Evolutionary conservation across 2,329 filamentous ascomycete genomes (phyloP).

Genomic region (Botrytis hyacinthi): DNA sequence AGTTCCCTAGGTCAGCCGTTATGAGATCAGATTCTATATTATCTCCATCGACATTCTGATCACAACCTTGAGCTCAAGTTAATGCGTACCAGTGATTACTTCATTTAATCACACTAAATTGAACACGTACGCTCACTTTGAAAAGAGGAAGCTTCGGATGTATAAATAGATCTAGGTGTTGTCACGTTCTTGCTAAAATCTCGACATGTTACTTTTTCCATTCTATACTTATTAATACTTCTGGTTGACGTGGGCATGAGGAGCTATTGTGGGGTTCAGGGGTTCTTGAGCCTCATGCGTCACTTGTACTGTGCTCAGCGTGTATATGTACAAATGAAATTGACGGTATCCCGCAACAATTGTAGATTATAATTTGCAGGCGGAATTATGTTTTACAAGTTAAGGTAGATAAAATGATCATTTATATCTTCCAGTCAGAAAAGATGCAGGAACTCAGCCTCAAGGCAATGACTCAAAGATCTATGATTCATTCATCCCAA

Average conservation of each 20-base stretch:
- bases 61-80: not conserved
- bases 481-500: conserved; percentile 28
- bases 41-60: too few species aligned
- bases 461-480: conserved; percentile 25
- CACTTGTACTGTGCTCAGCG: not conserved
- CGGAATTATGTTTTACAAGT: not conserved
- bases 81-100: not conserved
- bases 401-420: not conserved
- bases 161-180: not conserved
- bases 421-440: not conserved
- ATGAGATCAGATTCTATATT: too few species aligned
- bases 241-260: not conserved
- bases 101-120: not conserved
- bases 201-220: too few species aligned
- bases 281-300: conserved; percentile 5
- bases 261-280: not conserved
- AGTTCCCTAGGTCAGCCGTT: not conserved
- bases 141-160: not conserved
- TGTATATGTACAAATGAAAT: not conserved
- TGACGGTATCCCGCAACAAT: not conserved
- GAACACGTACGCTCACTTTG: not conserved
- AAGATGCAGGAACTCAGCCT: not conserved
- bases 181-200: not conserved
- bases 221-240: not conserved
- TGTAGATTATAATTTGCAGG: too few species aligned